These are phyloP conservation scores for Phytophthora sp. DNA, from an alignment of 352 stramenopile genomes.

Conservation along the genomic window DNA sequence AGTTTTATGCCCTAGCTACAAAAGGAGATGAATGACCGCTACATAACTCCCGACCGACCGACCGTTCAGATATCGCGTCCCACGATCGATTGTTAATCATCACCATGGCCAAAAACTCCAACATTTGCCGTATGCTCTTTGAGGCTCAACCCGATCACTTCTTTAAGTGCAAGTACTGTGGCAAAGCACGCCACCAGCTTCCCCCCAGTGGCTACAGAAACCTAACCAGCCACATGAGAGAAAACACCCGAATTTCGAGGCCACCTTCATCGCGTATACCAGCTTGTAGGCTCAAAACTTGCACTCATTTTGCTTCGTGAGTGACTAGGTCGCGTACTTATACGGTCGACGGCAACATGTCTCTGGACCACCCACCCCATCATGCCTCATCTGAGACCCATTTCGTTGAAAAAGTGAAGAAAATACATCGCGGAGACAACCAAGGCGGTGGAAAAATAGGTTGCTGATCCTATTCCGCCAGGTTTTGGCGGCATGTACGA, in stretches of 20 bases:
- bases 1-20: too few species aligned
- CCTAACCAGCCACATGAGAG: constrained; percentile 2
- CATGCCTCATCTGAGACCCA: not conserved
- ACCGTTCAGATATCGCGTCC: too few species aligned
- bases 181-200: not conserved
- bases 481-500: not conserved
- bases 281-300: not conserved
- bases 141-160: not conserved
- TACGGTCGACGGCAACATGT: constrained; percentile 11
- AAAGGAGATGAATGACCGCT: too few species aligned
- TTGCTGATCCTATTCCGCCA: not conserved
- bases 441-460: not conserved
- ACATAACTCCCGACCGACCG: too few species aligned
- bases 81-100: too few species aligned
- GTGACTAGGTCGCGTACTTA: not conserved
- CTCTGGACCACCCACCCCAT: not conserved
- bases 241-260: not conserved
- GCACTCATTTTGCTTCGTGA: not conserved
- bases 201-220: not conserved
- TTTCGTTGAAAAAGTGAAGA: constrained; percentile 2
- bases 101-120: constrained; percentile 4
- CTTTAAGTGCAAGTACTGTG: constrained; percentile 9
- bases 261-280: not conserved
- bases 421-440: not conserved
- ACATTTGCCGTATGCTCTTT: constrained; percentile 6